Percentiles rank a stretch among this genome's conserved stretches.
Conservation (phyloP, 164 flowering plant species). For the Tetracentron sinense region DNA sequence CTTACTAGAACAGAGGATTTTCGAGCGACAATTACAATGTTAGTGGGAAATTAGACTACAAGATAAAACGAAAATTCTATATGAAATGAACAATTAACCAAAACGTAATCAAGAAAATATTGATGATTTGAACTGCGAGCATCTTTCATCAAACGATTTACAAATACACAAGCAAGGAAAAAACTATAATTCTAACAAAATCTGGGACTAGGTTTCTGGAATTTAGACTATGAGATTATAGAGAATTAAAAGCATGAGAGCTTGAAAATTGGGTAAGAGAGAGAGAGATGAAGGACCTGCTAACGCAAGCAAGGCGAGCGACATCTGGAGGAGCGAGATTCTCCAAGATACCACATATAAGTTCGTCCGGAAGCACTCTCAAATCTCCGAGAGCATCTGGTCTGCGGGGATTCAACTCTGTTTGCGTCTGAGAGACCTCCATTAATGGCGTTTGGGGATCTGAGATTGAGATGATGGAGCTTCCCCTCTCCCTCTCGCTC, state of each 20-base stretch:
- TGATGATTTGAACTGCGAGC: too few species aligned
- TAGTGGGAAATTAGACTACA: too few species aligned
- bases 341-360: slow-evolving; percentile 48
- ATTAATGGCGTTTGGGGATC: slow-evolving; percentile 11
- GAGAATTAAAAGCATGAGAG: background rate
- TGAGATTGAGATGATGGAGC: background rate
- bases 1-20: background rate
- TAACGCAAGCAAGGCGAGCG: slow-evolving; percentile 82
- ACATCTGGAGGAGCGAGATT: slow-evolving; percentile 58
- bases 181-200: too few species aligned
- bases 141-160: too few species aligned
- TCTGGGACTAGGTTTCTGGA: too few species aligned
- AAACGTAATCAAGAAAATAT: too few species aligned
- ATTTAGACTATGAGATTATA: background rate
- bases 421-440: slow-evolving; percentile 15
- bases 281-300: slow-evolving; percentile 53
- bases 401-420: slow-evolving; percentile 50
- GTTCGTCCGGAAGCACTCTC: slow-evolving; percentile 66
- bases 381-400: slow-evolving; percentile 71
- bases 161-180: too few species aligned
- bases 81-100: too few species aligned
- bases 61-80: too few species aligned
- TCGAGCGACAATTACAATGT: background rate
- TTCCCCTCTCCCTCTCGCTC: background rate
- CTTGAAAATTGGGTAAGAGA: background rate